Evolutionary conservation across 2,329 filamentous ascomycete genomes (phyloP).

Genomic region (Aspergillus sergii): DNA sequence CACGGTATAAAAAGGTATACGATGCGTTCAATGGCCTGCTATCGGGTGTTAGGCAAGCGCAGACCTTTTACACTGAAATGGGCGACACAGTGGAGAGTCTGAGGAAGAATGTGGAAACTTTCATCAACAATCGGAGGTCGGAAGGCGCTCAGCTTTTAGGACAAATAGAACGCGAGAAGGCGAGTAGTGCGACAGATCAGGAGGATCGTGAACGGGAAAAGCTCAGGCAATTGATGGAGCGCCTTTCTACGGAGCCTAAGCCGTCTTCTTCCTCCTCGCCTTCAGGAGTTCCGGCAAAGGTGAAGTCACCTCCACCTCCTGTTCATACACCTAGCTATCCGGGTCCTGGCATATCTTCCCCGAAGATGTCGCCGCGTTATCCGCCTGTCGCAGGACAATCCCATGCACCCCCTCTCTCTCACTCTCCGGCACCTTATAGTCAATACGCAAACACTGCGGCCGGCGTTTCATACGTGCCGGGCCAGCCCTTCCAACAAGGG

Average conservation of each 20-base stretch:
- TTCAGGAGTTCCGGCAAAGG: constrained; percentile 50
- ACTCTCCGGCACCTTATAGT: constrained; percentile 40
- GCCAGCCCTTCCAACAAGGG: constrained; percentile 44
- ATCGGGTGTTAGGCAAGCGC: constrained; percentile 82
- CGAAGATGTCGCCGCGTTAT: constrained; percentile 42
- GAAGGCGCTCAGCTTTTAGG: constrained; percentile 88
- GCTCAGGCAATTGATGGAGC: constrained; percentile 87
- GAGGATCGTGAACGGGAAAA: constrained; percentile 86
- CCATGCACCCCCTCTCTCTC: constrained; percentile 34
- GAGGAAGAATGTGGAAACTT: constrained; percentile 93
- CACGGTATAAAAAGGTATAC: constrained; percentile 86
- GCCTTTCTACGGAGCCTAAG: constrained; percentile 78
- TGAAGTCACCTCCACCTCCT: constrained; percentile 42
- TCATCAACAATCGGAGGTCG: constrained; percentile 89
- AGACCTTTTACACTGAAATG: constrained; percentile 95
- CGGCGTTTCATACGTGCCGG: constrained; percentile 31
- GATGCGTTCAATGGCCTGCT: constrained; percentile 90
- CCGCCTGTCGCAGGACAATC: constrained; percentile 30
- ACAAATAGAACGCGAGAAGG: constrained; percentile 81
- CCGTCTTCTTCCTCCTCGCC: constrained; percentile 34
- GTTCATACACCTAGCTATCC: constrained; percentile 36
- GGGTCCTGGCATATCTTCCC: constrained; percentile 41
- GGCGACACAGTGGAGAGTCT: constrained; percentile 89
- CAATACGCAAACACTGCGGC: constrained; percentile 34
- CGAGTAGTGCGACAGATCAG: constrained; percentile 57